A percentile compares a stretch with the other conserved stretches of the same genome.
Evolutionary conservation across 2,329 filamentous ascomycete species (phyloP).

Genomic region (Monosporascus sp.): DNA sequence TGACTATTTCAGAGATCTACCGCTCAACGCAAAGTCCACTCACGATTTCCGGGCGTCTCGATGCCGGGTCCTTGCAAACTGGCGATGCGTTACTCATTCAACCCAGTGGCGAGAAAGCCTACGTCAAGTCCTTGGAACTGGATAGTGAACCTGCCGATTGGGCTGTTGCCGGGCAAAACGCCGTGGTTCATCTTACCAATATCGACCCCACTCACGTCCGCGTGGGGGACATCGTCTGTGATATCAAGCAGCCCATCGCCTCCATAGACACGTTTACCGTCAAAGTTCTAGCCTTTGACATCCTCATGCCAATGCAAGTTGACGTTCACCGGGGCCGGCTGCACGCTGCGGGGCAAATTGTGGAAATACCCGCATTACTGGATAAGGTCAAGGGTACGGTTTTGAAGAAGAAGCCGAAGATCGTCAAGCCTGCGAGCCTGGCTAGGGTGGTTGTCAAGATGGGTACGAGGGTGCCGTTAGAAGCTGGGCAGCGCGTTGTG

Average conservation of each 20-base stretch:
- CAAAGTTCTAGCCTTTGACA: conserved; percentile 85
- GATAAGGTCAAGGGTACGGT: conserved; percentile 75
- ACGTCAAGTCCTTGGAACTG: conserved; percentile 75
- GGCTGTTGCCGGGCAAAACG: conserved; percentile 89
- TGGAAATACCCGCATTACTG: conserved; percentile 64
- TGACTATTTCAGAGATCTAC: conserved; percentile 87
- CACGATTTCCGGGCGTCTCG: conserved; percentile 80
- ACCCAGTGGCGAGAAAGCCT: conserved; percentile 75
- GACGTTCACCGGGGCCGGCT: conserved; percentile 85
- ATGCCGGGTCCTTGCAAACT: conserved; percentile 76
- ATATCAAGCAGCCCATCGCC: conserved; percentile 59
- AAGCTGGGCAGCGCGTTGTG: conserved; percentile 75
- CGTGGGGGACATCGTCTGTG: conserved; percentile 83
- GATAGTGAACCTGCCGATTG: conserved; percentile 72
- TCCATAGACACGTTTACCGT: conserved; percentile 71
- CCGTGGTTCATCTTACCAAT: conserved; percentile 75
- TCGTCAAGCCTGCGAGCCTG: conserved; percentile 74
- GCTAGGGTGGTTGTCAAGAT: conserved; percentile 74
- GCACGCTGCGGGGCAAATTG: conserved; percentile 71
- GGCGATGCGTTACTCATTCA: conserved; percentile 77
- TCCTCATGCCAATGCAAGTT: conserved; percentile 80
- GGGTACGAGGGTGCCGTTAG: conserved; percentile 69
- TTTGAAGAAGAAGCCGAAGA: conserved; percentile 76
- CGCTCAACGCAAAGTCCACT: conserved; percentile 75
- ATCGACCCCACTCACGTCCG: conserved; percentile 81